Base-by-base conservation (phyloP, 2,329 filamentous ascomycete genomes). In the Neonectria faginata region DNA sequence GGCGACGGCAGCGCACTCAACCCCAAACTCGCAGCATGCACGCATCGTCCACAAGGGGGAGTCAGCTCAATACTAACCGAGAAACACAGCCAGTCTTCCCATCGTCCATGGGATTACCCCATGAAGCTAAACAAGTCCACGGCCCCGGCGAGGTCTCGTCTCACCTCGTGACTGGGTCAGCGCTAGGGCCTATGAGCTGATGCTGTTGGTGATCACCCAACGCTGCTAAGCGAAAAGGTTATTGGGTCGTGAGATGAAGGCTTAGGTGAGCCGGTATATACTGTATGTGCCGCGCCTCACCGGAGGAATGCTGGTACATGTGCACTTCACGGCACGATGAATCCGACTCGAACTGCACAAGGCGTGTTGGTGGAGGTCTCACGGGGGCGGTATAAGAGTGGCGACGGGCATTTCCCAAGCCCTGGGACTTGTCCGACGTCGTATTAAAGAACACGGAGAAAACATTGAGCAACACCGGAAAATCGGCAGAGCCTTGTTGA, bases 181-280 rank as follows among this genome's bases (percentile, higher is more conserved):
- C 60, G 27, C 60, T 62, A 62, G 53, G 41, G 31, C n/a, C 8
- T 18, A 31, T 47, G 29, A 5, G 31, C 36, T 58, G 45, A 52
- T 39, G 29, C 29, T 6, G 29, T 53, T 25, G 50, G 33, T 53
- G 50, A 60, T 33, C 29, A 51, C 41, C 44, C 51, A 22, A 10
- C n/a, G 9, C 20, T 27, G 18, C 16, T 4, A 36, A 8, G 8
- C 22, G 20, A 31, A 11, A 36, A 53, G 42, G 4, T 27, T n/a
- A 62, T 57, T 62, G 60, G 60, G 22, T 47, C 5, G 54, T 29
- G 29, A 53, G 25, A 62, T 53, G 47, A 11, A 6, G 54, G 60
- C 60, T 62, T 27, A 62, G 53, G 60, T 57, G 60, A 62, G 60
- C 39, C 39, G 29, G 25, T 20, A 31, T 44, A 51, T 33, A 51